These are phyloP conservation scores for Fusarium zealandicum DNA, from an alignment of 2,329 filamentous ascomycete species.

Conservation along the genomic window DNA sequence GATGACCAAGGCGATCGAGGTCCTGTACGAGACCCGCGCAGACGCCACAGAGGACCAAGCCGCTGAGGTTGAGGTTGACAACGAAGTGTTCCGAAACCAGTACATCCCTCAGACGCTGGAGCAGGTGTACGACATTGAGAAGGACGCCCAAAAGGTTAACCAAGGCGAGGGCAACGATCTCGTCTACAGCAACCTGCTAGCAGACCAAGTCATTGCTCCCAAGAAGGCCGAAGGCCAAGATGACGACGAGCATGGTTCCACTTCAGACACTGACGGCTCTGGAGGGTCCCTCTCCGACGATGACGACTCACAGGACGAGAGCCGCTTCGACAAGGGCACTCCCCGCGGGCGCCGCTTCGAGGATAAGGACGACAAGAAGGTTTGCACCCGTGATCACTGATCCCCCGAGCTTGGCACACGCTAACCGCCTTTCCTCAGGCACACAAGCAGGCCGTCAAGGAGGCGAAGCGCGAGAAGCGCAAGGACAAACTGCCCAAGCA, in stretches of 20 bases:
- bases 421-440: slow-evolving; percentile 46
- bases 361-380: slow-evolving; percentile 89
- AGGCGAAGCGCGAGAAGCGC: slow-evolving; percentile 91
- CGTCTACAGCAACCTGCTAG: slow-evolving; percentile 85
- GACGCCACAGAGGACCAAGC: slow-evolving; percentile 58
- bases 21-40: slow-evolving; percentile 67
- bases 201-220: slow-evolving; percentile 64
- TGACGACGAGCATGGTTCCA: slow-evolving; percentile 48
- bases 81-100: slow-evolving; percentile 92
- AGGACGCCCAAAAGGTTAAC: slow-evolving; percentile 80
- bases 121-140: slow-evolving; percentile 95
- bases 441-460: slow-evolving; percentile 92
- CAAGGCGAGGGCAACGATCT: slow-evolving; percentile 78
- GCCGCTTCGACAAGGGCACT: slow-evolving; percentile 67
- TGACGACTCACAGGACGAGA: slow-evolving; percentile 57
- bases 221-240: slow-evolving; percentile 47
- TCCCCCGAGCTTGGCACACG: background rate
- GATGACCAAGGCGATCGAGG: slow-evolving; percentile 69
- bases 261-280: slow-evolving; percentile 55
- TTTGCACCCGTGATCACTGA: slow-evolving; percentile 43
- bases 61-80: slow-evolving; percentile 76
- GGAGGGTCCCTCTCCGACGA: slow-evolving; percentile 56
- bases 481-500: slow-evolving; percentile 97
- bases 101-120: slow-evolving; percentile 96
- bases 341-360: slow-evolving; percentile 86